phyloP scores from a whole-genome alignment of 257 asterid genomes.

The Mentha longifolia region DNA sequence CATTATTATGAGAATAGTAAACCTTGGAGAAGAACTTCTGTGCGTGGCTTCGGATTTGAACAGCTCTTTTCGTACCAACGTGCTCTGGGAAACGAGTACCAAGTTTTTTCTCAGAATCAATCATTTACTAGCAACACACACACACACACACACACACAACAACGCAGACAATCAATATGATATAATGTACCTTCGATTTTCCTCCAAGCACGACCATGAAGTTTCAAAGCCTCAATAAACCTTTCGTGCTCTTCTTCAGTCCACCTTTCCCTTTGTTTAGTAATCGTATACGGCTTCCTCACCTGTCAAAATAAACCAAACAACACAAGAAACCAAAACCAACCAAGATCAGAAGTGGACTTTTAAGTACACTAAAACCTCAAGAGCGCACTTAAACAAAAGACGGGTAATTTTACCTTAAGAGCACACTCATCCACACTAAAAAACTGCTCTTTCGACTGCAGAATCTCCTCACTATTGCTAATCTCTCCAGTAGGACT shows the following conservation, averaged over 20 bases:
- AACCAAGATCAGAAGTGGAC: not conserved
- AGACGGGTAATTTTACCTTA: constrained; percentile 49
- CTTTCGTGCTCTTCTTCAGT: constrained; percentile 83
- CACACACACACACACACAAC: not conserved
- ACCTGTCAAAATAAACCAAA: constrained; percentile 43
- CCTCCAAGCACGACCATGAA: constrained; percentile 96
- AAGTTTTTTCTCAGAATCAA: constrained; percentile 23
- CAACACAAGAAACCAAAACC: constrained; percentile 6
- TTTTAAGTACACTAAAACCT: not conserved
- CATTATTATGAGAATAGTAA: constrained; percentile 41
- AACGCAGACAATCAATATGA: not conserved
- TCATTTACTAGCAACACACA: not conserved
- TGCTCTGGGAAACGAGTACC: constrained; percentile 56
- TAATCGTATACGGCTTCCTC: constrained; percentile 84
- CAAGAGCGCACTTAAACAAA: not conserved
- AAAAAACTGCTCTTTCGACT: constrained; percentile 43
- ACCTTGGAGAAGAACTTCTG: constrained; percentile 98
- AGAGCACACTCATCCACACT: constrained; percentile 58
- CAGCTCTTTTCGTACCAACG: constrained; percentile 90
- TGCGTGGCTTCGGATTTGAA: constrained; percentile 97
- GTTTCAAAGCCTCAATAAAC: constrained; percentile 84
- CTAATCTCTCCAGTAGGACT: constrained; percentile 38
- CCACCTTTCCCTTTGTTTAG: constrained; percentile 97
- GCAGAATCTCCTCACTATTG: constrained; percentile 33
- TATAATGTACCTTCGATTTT: constrained; percentile 76